Base-by-base conservation (phyloP, 768 basidiomycete genomes). In the Tulasnella sp. region DNA sequence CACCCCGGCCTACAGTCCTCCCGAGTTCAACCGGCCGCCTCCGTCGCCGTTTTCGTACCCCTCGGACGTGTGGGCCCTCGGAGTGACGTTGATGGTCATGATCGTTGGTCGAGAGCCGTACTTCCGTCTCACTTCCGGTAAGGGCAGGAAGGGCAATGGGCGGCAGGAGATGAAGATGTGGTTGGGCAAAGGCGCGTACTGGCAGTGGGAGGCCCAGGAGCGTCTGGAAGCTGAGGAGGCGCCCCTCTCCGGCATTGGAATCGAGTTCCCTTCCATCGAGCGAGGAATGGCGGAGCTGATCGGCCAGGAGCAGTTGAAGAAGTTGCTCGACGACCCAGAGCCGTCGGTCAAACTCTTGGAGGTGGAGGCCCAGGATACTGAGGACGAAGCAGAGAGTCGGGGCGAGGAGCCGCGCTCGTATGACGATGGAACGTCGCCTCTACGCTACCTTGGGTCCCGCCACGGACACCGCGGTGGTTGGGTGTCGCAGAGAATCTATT, bases 31-130 rank as follows among this genome's bases (percentile, higher is more conserved):
- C 31, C 80, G 72, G 24, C 81, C 86, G 2, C 83, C 83, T 1
- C 84, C 85, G 1, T 81, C 84, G 0, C 80, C 83, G 2, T 87
- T 88, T 82, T 85, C 85, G 16, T 87, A 85, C 82, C 84, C 86
- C 1, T 84, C 86, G 75, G 88, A 88, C 82, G 82, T 88, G 73
- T 88, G 87, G 82, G 84, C 86, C n/a, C 84, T 87, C 73, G 88
- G 87, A 12, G 86, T 86, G 12, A 87, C 87, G 0, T 84, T 88
- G 34, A 83, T 84, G 46, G 85, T 86, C 58, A 84, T 85, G 75
- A 76, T 88, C 42, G 85, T 85, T 9, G 87, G 86, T 0, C 79
- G 84, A 12, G 87, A 88, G 76, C 88, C 88, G 0, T 88, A 85
- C 82, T 83, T 83, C 22, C 85, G 86, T 12, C 46, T 84, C 18